A percentile compares a stretch with the other conserved stretches of the same genome.
These are phyloP conservation scores for Chenopodium suecicum DNA, from an alignment of 148 eudicot genomes.

Conservation along the genomic window DNA sequence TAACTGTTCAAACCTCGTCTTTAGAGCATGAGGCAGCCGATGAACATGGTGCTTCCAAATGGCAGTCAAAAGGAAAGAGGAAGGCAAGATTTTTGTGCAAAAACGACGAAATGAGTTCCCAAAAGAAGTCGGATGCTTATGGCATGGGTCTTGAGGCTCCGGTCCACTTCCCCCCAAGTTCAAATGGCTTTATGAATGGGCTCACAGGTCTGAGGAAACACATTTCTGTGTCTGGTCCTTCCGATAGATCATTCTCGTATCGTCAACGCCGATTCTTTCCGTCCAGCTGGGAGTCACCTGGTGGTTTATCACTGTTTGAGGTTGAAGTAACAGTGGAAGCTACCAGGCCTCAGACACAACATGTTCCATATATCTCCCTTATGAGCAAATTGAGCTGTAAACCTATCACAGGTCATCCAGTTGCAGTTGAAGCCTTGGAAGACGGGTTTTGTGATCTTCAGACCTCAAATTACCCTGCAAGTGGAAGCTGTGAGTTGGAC, in stretches of 20 bases:
- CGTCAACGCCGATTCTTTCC: constrained; percentile 56
- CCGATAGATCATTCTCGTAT: constrained; percentile 39
- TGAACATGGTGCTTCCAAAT: constrained; percentile 61
- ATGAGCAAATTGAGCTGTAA: constrained; percentile 68
- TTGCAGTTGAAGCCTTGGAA: constrained; percentile 59
- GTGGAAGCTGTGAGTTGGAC: constrained; percentile 44
- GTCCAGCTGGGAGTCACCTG: constrained; percentile 45
- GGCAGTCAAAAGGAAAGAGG: constrained; percentile 84
- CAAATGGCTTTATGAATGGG: constrained; percentile 33
- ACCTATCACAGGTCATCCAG: constrained; percentile 74
- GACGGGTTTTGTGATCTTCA: constrained; percentile 52
- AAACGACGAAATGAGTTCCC: constrained; percentile 32
- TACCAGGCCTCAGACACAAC: constrained; percentile 49
- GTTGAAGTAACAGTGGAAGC: constrained; percentile 64
- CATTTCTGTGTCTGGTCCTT: constrained; percentile 13
- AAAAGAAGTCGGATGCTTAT: constrained; percentile 32
- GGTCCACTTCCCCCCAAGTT: constrained; percentile 26
- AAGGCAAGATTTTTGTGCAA: constrained; percentile 45
- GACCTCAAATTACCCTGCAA: constrained; percentile 27
- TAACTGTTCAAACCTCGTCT: constrained; percentile 43
- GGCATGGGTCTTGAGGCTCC: constrained; percentile 25
- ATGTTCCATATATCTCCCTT: constrained; percentile 75
- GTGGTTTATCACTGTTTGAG: constrained; percentile 47
- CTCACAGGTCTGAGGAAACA: constrained; percentile 42
- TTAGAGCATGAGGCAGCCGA: constrained; percentile 40